These are phyloP conservation scores for Aspergillus unguis DNA, from an alignment of 2,329 filamentous ascomycete genomes.

Conservation along the genomic window DNA sequence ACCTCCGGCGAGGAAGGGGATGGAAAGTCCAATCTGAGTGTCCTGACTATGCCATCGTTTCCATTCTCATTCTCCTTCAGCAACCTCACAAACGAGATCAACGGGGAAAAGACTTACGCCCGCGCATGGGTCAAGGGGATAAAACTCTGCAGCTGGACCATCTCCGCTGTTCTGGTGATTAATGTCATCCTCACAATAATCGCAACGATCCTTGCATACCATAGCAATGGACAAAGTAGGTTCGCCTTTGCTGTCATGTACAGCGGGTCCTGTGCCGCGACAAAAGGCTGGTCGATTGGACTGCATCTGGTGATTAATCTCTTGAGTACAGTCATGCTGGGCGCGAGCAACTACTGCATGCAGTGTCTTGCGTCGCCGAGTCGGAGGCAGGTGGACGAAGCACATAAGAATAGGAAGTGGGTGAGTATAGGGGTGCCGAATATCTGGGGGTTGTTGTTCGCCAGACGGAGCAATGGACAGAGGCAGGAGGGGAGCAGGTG, in stretches of 20 bases:
- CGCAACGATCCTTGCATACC: conserved; percentile 10
- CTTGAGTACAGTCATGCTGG: conserved; percentile 45
- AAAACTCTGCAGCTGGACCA: conserved; percentile 3
- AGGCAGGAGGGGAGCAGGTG: background rate
- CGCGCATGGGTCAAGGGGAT: conserved; percentile 13
- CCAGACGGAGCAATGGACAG: too few relatives aligned
- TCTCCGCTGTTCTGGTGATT: conserved; percentile 1
- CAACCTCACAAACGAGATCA: too few relatives aligned
- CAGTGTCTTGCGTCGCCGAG: conserved; percentile 52
- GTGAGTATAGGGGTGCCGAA: conserved; percentile 42
- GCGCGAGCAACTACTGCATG: conserved; percentile 52
- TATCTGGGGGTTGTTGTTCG: background rate
- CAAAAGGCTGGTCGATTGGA: conserved; percentile 14
- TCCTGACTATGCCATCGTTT: too few relatives aligned
- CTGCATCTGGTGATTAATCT: conserved; percentile 50
- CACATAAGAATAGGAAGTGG: conserved; percentile 43
- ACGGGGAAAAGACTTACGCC: background rate
- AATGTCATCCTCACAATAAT: conserved; percentile 13
- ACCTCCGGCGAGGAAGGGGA: too few relatives aligned
- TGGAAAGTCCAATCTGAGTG: too few relatives aligned
- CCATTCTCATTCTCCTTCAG: too few relatives aligned
- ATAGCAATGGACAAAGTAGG: background rate
- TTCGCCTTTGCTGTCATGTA: conserved; percentile 9
- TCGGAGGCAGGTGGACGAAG: conserved; percentile 47
- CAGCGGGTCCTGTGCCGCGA: conserved; percentile 8